Conservation (phyloP, 768 basidiomycete species). For the Trametes coccinea region DNA sequence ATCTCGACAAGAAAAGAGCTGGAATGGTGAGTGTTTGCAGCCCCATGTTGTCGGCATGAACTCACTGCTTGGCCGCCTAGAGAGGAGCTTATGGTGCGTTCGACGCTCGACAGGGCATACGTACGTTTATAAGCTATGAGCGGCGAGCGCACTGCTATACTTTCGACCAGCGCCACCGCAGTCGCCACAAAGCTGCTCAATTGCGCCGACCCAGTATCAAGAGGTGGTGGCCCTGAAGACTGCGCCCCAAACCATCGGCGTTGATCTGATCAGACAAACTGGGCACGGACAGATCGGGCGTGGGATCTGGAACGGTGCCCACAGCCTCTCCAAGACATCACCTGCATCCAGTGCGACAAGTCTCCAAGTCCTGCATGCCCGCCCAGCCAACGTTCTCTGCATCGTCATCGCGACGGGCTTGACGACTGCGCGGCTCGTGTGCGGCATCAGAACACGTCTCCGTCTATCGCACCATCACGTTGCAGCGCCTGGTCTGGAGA, state of each 20-base stretch:
- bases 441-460: constrained; percentile 16
- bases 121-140: too few species aligned
- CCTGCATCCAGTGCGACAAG: constrained; percentile 3
- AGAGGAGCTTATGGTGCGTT: too few species aligned
- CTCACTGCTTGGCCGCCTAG: too few species aligned
- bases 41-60: too few species aligned
- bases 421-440: constrained; percentile 8
- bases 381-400: constrained; percentile 1
- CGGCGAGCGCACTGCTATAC: too few species aligned
- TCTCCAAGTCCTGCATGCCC: background rate
- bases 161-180: background rate
- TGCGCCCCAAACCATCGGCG: background rate
- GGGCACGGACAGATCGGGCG: background rate
- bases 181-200: background rate
- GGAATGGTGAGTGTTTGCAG: too few species aligned
- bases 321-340: constrained; percentile 4
- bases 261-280: constrained; percentile 11
- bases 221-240: background rate
- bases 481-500: constrained; percentile 9
- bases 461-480: constrained; percentile 6
- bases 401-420: constrained; percentile 24
- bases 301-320: background rate
- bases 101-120: too few species aligned
- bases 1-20: too few species aligned
- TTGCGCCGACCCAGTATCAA: background rate